phyloP scores from a whole-genome alignment of 2,329 filamentous ascomycete species.

The Pestalotiopsis sp. region DNA sequence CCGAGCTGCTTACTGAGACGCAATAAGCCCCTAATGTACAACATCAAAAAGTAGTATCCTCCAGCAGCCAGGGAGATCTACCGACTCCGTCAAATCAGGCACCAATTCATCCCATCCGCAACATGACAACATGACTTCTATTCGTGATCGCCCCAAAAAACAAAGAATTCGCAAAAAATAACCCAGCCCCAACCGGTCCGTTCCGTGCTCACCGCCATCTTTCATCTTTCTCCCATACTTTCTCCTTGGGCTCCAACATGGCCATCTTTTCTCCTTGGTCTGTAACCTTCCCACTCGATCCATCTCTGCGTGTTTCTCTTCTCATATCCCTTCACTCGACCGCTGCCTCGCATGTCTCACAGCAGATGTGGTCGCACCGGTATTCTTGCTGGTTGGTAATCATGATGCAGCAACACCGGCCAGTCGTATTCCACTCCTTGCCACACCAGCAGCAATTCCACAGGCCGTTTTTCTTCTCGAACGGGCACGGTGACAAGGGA shows the following conservation, averaged over 20 bases:
- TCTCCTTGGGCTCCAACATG: neutral
- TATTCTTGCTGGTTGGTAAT: constrained; percentile 49
- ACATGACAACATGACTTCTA: neutral
- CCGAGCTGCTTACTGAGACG: neutral
- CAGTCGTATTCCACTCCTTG: constrained; percentile 50
- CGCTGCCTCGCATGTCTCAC: constrained; percentile 47
- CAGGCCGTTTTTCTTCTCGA: constrained; percentile 46
- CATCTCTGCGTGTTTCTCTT: neutral
- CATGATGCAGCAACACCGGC: constrained; percentile 54
- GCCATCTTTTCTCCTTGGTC: neutral
- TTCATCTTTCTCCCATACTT: neutral
- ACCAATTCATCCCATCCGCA: neutral
- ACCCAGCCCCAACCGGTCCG: neutral
- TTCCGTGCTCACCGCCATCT: neutral
- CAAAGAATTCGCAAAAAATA: neutral
- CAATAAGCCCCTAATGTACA: neutral
- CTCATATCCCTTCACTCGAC: constrained; percentile 24
- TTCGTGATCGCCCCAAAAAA: neutral
- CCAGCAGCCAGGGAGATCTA: neutral
- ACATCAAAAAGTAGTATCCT: neutral
- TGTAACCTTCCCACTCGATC: neutral
- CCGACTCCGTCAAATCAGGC: neutral
- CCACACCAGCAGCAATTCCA: constrained; percentile 61
- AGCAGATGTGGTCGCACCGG: constrained; percentile 56
- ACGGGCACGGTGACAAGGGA: constrained; percentile 48